Evolutionary conservation across 768 basidiomycete genomes (phyloP).

Genomic region (Agaricus sinodeliciosus): DNA sequence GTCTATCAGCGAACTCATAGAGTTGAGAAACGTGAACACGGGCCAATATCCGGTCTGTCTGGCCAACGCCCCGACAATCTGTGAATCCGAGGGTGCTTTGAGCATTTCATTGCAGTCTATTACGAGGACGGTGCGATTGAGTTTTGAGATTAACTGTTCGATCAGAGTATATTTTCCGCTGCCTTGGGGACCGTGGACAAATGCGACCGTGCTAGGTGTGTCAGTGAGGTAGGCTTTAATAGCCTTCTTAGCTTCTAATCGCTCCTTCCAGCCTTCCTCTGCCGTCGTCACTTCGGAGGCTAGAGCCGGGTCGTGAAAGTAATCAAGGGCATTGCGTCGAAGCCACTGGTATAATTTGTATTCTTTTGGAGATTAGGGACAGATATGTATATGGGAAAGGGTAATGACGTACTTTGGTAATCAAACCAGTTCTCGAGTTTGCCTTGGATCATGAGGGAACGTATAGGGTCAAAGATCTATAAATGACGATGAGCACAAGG

Average conservation of each 20-base stretch:
- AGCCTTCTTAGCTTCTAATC: slow-evolving; percentile 65
- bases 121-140: slow-evolving; percentile 53
- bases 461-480: slow-evolving; percentile 90
- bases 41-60: slow-evolving; percentile 86
- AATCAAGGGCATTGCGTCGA: slow-evolving; percentile 50
- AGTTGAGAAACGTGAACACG: slow-evolving; percentile 79
- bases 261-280: slow-evolving; percentile 75
- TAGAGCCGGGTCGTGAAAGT: slow-evolving; percentile 17
- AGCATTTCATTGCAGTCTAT: slow-evolving; percentile 80
- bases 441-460: slow-evolving; percentile 74
- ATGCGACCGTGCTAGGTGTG: slow-evolving; percentile 67
- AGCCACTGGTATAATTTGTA: slow-evolving; percentile 76
- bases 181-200: slow-evolving; percentile 79
- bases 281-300: slow-evolving; percentile 14
- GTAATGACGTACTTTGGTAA: slow-evolving; percentile 44
- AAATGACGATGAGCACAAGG: not conserved
- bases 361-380: slow-evolving; percentile 31
- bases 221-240: slow-evolving; percentile 72
- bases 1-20: slow-evolving; percentile 78
- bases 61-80: slow-evolving; percentile 65
- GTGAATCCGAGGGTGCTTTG: slow-evolving; percentile 61
- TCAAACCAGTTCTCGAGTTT: slow-evolving; percentile 86
- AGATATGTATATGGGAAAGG: not conserved
- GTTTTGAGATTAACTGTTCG: slow-evolving; percentile 41
- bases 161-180: slow-evolving; percentile 71